Base-by-base conservation (phyloP, 805 yeast genomes). In the Metschnikowia reukaufii region DNA sequence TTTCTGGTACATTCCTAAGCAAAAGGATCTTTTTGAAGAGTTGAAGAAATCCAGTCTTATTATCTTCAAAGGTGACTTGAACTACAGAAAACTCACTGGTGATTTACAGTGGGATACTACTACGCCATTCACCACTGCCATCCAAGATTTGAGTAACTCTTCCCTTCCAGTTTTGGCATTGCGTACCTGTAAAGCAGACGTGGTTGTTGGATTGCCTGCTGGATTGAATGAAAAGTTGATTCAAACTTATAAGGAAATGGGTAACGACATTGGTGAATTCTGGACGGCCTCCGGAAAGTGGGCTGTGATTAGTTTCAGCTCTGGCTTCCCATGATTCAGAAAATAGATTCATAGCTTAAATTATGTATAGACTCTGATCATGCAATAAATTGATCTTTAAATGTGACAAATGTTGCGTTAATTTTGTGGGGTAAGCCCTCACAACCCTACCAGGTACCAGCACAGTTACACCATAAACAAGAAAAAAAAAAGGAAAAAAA, bases 121-220 rank as follows among this genome's bases (percentile, higher is more conserved):
- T 2, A 88, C 96, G 0, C 77, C 90, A 2, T 95, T 92, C 70
- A 56, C 51, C 4, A 64, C 67, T 0, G 92, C 96, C 4, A 77
- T 92, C 49, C 87, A 86, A 45, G 77, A 80, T 4, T 73, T 92
- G 54, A 85, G 86, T 0, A 54, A 66, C 0, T 76, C 83, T 25
- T 83, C 43, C 7, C 70, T 94, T 45, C 83, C 82, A 13, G 57
- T 88, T 21, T 72, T 89, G 48, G 79, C 95, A 29, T 76, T 94
- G 58, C 82, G 99, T 72, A 94, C 98, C 2, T 85, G 96, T 65
- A 94, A 94, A 68, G 97, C 98, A 1, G 99, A 94, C 63, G 98
- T 91, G 6, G 83, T 86, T 44, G 97, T 88, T 34, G 98, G 96
- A 1, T 77, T 94, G 52, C 74, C 77, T 4, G 76, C 73, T 33